Evolutionary conservation across 164 flowering plant species (phyloP).

Genomic region (Annona cherimola): DNA sequence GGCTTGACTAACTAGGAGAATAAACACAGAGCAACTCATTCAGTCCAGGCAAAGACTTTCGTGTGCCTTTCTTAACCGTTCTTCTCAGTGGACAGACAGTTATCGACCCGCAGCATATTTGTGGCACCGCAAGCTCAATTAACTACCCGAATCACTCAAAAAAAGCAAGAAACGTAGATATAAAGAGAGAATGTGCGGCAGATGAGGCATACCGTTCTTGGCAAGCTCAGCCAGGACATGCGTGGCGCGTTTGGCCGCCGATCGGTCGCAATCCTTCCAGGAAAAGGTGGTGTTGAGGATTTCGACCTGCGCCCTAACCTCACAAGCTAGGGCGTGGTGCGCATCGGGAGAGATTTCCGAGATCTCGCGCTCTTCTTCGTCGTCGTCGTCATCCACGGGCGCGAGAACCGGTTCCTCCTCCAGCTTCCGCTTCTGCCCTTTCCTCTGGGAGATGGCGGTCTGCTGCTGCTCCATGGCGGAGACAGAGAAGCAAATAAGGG

Average conservation of each 20-base stretch:
- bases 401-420: conserved; percentile 37
- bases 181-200: not conserved
- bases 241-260: conserved; percentile 78
- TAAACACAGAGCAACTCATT: too few species aligned
- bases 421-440: conserved; percentile 75
- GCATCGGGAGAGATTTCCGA: conserved; percentile 25
- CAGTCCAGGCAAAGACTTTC: too few species aligned
- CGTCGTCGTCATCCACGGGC: conserved; percentile 34
- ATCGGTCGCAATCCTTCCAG: conserved; percentile 69
- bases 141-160: not conserved
- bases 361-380: conserved; percentile 30
- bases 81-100: not conserved
- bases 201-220: conserved; percentile 47
- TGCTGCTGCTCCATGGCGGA: conserved; percentile 40
- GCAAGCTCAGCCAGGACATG: conserved; percentile 77
- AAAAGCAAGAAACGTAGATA: not conserved
- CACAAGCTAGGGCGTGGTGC: conserved; percentile 28
- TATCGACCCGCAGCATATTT: not conserved
- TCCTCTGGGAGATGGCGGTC: conserved; percentile 34
- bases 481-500: not conserved
- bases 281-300: conserved; percentile 50
- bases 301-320: conserved; percentile 50
- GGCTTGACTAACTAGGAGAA: too few species aligned
- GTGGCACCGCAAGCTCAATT: not conserved
- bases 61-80: too few species aligned